Conservation (phyloP, 805 yeast genomes). For the Hanseniaspora taiwanica region DNA sequence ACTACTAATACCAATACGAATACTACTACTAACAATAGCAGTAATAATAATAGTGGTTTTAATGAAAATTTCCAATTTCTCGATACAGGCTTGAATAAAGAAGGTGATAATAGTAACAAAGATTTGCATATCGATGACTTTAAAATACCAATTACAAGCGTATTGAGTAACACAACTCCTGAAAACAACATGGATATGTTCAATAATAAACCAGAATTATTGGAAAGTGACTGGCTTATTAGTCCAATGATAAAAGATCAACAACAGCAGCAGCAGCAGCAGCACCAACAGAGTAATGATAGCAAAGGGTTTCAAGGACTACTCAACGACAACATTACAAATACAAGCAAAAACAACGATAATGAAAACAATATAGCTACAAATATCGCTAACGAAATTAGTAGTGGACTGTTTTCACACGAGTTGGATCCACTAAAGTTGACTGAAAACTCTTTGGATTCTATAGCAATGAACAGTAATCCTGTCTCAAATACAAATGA, state of each 20-base stretch:
- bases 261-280: neutral
- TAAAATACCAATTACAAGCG: too few relatives aligned
- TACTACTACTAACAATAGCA: neutral
- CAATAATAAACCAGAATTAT: neutral
- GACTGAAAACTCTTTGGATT: neutral
- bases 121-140: neutral
- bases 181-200: too few relatives aligned
- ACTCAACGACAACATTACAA: neutral
- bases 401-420: neutral
- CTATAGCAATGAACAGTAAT: neutral
- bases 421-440: neutral
- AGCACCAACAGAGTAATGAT: neutral
- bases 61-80: neutral
- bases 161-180: too few relatives aligned
- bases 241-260: too few relatives aligned
- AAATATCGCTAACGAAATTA: neutral
- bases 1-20: neutral
- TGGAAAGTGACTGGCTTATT: neutral
- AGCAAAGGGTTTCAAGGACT: neutral
- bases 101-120: neutral
- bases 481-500: neutral
- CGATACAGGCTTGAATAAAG: neutral
- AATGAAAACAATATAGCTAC: neutral
- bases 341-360: neutral
- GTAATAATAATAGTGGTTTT: neutral